Base-by-base conservation (phyloP, 768 basidiomycete genomes). In the Boletellus sp. region DNA sequence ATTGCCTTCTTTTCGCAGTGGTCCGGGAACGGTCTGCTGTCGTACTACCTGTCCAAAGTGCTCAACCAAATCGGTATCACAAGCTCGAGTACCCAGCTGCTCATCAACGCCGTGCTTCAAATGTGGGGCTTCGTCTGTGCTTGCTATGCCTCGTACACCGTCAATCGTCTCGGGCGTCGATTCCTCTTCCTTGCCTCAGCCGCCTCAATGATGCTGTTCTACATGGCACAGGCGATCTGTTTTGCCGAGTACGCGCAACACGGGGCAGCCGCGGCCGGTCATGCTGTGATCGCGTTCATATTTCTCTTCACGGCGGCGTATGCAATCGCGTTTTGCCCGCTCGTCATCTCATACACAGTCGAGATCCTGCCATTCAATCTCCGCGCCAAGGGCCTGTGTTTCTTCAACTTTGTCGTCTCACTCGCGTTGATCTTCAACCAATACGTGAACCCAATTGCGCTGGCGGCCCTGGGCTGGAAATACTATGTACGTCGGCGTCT, bases 281-380 rank as follows among this genome's bases (percentile, higher is more conserved):
- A 89, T 59, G 77, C 59, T 3, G 59, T 61, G 2, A 58, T 60
- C 15, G 59, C 79, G 13, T 75, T 87, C 67, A 82, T 89, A 54
- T 87, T 87, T 5, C 71, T 75, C 45, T 77, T 73, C 57, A 66
- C 70, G 23, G 73, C 72, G 58, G 57, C 65, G 20, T 81, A 81
- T 52, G 84, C 88, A 58, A 73, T 90, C 49, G 86, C 86, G 23
- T 90, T 90, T 63, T 84, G 84, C 2, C 88, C 90, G 5, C 77
- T 92, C 68, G 71, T 87, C 22, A 66, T 80, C 26, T 60, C 76
- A 0, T 84, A 81, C 56, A 76, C 78, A 6, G 71, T 92, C 50
- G 92, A 94, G 64, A 91, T 94, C 55, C 67, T 93, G 4, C 90
- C 90, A 0, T 90, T 81, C 68, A 76, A 73, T 51, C 83, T 92